Conservation (phyloP, 306 rosid genomes). For the Cicer yamashitae region DNA sequence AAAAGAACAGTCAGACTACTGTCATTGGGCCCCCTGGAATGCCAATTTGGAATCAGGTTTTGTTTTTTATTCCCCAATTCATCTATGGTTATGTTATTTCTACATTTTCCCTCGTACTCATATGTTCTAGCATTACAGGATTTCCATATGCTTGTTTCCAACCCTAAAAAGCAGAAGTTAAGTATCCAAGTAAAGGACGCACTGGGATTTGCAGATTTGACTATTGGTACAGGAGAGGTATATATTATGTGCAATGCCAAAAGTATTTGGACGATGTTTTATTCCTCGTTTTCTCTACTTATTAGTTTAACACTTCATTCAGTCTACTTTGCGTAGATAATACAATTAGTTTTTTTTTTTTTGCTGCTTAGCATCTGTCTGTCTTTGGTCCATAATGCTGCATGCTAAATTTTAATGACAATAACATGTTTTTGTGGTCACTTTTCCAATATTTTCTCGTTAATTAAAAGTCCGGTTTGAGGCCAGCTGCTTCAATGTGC, state of each 20-base stretch:
- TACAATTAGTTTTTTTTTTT: slow-evolving; percentile 4
- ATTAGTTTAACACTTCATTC: slow-evolving; percentile 18
- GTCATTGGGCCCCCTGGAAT: slow-evolving; percentile 95
- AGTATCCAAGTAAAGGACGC: slow-evolving; percentile 87
- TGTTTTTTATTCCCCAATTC: slow-evolving; percentile 40
- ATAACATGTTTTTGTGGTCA: background rate
- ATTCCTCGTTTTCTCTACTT: slow-evolving; percentile 26
- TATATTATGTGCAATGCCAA: slow-evolving; percentile 27
- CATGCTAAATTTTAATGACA: slow-evolving; percentile 7
- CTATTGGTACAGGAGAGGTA: slow-evolving; percentile 93
- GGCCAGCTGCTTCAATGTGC: background rate
- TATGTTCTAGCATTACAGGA: slow-evolving; percentile 67
- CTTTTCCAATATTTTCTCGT: background rate
- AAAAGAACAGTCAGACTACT: slow-evolving; percentile 98
- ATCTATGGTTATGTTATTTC: slow-evolving; percentile 23
- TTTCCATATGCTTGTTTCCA: slow-evolving; percentile 89
- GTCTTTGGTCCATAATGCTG: background rate
- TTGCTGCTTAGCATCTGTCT: background rate
- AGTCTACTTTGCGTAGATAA: background rate
- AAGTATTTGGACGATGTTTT: slow-evolving; percentile 5
- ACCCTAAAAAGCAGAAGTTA: slow-evolving; percentile 85
- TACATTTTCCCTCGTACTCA: slow-evolving; percentile 25
- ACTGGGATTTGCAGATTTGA: slow-evolving; percentile 77
- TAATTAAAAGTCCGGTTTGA: background rate
- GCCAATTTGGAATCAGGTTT: slow-evolving; percentile 99